Base-by-base conservation (phyloP, 306 rosid genomes). In the Cucurbita argyrosperma region DNA sequence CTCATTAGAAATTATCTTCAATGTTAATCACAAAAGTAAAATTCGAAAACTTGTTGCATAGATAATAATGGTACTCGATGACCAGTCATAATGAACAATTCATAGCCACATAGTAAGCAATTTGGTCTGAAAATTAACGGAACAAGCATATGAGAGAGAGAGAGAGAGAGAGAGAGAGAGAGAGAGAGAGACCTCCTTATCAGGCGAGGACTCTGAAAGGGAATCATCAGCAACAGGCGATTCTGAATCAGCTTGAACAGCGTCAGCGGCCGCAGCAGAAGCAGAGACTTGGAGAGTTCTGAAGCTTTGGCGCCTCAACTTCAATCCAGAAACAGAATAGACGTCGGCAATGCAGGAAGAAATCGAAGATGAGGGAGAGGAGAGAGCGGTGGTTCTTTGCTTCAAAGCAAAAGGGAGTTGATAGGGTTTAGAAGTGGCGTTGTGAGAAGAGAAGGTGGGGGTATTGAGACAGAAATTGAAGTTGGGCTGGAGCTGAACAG, bases 181-280 rank as follows among this genome's bases (percentile, higher is more conserved):
- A 50, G 67, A 35, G 43, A 69, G 37, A 30, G 46, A 80, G 14
- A 75, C 90, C 90, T 84, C 82, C 4, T 74, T 72, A 46, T 61
- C 77, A 3, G 73, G 82, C 76, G 78, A 52, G 39, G 77, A 59
- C 50, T 75, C 76, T 6, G 75, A 19, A 66, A 62, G 16, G 58
- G 61, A 15, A 66, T 78, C 60, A 23, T 60, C 76, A 51, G 59
- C 79, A 6, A 57, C 75, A 16, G 68, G 40, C 12, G 83, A 63
- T 16, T 82, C 86, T 45, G 80, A 4, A 62, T 46, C 74, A 54
- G 75, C 52, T 10, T 82, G 79, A 4, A 72, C 45, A 51, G 87
- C 78, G 52, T 89, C 85, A 57, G 81, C 82, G 60, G 83, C 26
- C 38, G 81, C 76, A 67, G 81, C 26, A n/a, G 82, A 49, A 80